phyloP scores from a whole-genome alignment of 1,284 basidiomycete genomes.

The Cryptococcus hybrid region DNA sequence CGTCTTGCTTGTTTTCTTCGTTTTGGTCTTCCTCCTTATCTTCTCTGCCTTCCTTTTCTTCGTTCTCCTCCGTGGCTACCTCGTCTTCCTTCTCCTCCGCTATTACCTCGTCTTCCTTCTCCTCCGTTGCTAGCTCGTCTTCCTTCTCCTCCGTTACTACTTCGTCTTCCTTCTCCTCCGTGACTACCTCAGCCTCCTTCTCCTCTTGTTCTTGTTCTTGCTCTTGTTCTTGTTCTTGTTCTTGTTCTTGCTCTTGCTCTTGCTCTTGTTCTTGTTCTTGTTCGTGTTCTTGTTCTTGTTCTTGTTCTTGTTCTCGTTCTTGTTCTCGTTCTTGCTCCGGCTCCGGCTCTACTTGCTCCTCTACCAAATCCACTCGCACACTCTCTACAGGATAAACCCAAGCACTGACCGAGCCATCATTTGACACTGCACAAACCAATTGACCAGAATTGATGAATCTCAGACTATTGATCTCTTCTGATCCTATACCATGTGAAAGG shows the following conservation, averaged over 20 bases:
- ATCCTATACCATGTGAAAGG: slow-evolving; percentile 23
- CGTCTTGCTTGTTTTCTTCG: neutral
- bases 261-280: neutral
- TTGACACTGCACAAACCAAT: slow-evolving; percentile 37
- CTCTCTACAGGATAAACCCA: slow-evolving; percentile 36
- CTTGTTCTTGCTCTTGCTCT: neutral
- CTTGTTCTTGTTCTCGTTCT: too few species aligned
- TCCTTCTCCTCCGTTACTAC: slow-evolving; percentile 1
- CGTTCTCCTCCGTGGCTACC: slow-evolving; percentile 1
- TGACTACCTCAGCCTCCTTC: neutral
- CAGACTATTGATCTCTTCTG: slow-evolving; percentile 46
- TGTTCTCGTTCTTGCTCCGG: too few species aligned
- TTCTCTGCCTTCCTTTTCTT: slow-evolving; percentile 2
- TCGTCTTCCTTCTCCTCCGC: slow-evolving; percentile 1
- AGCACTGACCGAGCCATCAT: slow-evolving; percentile 39
- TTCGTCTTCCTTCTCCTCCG: neutral
- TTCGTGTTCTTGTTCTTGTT: too few species aligned
- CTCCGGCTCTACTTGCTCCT: neutral
- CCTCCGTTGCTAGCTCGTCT: slow-evolving; percentile 7
- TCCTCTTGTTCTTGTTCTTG: neutral
- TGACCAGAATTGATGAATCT: slow-evolving; percentile 36
- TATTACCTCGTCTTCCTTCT: slow-evolving; percentile 4
- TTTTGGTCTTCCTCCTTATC: neutral
- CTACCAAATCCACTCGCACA: slow-evolving; percentile 1
- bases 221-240: too few species aligned